Base-by-base conservation (phyloP, 345 rosid genomes). In the Eucalyptus fibrosa region DNA sequence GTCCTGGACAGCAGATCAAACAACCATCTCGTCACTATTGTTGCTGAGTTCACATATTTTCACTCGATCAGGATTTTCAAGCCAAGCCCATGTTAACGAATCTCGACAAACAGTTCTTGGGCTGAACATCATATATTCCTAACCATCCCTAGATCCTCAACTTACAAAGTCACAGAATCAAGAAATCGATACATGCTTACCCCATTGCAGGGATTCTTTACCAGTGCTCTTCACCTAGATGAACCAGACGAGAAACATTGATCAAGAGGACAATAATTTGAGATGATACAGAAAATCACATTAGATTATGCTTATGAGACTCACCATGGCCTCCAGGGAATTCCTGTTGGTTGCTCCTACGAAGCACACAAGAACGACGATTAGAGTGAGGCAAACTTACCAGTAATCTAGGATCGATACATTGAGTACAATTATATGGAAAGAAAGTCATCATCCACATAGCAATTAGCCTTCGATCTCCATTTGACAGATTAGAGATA, bases 201-300 rank as follows among this genome's bases (percentile, higher is more conserved):
- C 99, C 99, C 99, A 98, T 19, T 95, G 98, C 32, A 97, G 89
- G 47, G 99, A 96, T 88, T 98, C 99, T 88, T 96, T 96, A 49
- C 99, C 99, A 2, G 97, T 94, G 91, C 92, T 95, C 96, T 94
- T 98, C 93, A 97, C 98, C 99, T 97, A 90, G 5, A 88, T 1
- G 40, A 69, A 32, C 24, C 40, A 30, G 6, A 40, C 6, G 1
- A 77, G 9, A 40, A 77, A 77, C 47, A 77, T 16, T 3, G 1
- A 77, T 77, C 47, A 77, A 77, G 37, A 34, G 37, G 37, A 34
- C 3, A 77, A 40, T 40, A 77, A 40, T 7, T 77, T 40, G 16
- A 40, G 47, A 77, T 77, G 16, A 37, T 5, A 4, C 62, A 86
- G 42, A 0, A 0, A 30, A 50, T 18, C 83, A 55, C 2, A 12